Evolutionary conservation across 2,329 filamentous ascomycete species (phyloP), one percentile per base, ranked within the genome.

Genomic region (Ceratocystis huliohia): DNA sequence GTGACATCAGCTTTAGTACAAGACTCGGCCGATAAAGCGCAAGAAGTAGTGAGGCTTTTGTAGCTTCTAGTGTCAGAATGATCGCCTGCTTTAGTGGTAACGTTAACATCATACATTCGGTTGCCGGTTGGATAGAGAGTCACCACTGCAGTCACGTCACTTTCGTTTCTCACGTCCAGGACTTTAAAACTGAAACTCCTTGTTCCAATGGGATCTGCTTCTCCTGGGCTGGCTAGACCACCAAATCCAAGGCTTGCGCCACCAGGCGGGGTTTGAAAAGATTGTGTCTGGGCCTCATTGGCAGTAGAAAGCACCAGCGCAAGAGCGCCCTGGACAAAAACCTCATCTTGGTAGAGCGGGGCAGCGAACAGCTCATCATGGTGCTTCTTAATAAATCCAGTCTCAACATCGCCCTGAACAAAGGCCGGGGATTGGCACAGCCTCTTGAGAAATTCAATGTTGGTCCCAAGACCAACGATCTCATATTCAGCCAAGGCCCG

Each of bases 361-460:
- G 83, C 81, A 25, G 80, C 79, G 74, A 97, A 97, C 1, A 99
- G 82, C 70, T 91, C 88, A 10, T 85, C 82, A 68, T 84, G 82
- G 77, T 95, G 88, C 75, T 96, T 96, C 65, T 92, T 87, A 70
- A 99, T 97, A 74, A 96, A 99, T 0, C 93, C 93, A 0, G 94
- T 99, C 76, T 99, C 93, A 15, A 99, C 91, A 22, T 94, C 85
- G 7, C 93, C 94, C 10, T 83, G 82, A 66, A 96, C 82, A 73
- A 99, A 99, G 63, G 88, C 89, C 0, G 84, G 82, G 68, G 88
- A 91, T 59, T 85, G 82, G 74, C 91, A 96, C 66, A 96, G 82
- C 7, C 86, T 83, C 78, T 97, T 97, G 68, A 99, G 78, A 73
- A 99, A 99, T 75, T 97, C 94, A 69, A 99, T 92, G 74, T 99